Evolutionary conservation across 2,329 filamentous ascomycete species (phyloP), one percentile per base, ranked within the genome.

Genomic region (Clonostachys solani): DNA sequence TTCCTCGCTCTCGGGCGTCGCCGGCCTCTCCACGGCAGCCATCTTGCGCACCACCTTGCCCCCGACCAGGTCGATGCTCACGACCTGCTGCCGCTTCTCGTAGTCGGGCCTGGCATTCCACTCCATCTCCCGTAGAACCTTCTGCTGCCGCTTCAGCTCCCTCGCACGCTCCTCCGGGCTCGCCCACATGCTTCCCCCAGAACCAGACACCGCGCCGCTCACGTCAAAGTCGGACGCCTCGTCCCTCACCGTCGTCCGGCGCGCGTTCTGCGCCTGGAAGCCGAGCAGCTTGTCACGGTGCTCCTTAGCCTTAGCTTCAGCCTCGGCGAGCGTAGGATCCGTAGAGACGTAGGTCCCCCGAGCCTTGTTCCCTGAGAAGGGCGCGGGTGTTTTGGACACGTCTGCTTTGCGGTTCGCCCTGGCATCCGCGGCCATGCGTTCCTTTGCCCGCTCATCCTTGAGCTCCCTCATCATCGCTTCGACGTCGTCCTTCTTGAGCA

Each of bases 261-360:
- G 80, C 0, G 90, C 89, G 54, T 95, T 96, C 57, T 95, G 85
- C 1, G 88, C 84, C 63, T 96, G 92, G 62, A 90, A 96, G 2
- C 75, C 77, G 12, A 96, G 77, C 1, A 96, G 75, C 58, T 80
- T 88, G 62, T 96, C 91, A 15, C 91, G 77, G 58, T 96, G 91
- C 53, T 86, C 83, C 47, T 84, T 81, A 1, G 90, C 90, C 52
- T 82, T 84, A 18, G 77, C 75, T 40, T 87, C 77, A 10, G 83
- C 86, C 40, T 82, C 79, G 29, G 72, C 73, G 2, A 73, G 65
- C 37, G 58, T 69, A 42, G 51, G 63, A 53, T 50, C 59, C 29
- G 65, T 58, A 34, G 63, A 62, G 16, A 49, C 49, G 16, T 44
- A 59, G 56, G 57, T 63, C 4, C 72, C 68, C 43, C 75, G 68